These are phyloP conservation scores for Podila verticillata DNA, from an alignment of 192 early-diverging fungal species.

Conservation along the genomic window DNA sequence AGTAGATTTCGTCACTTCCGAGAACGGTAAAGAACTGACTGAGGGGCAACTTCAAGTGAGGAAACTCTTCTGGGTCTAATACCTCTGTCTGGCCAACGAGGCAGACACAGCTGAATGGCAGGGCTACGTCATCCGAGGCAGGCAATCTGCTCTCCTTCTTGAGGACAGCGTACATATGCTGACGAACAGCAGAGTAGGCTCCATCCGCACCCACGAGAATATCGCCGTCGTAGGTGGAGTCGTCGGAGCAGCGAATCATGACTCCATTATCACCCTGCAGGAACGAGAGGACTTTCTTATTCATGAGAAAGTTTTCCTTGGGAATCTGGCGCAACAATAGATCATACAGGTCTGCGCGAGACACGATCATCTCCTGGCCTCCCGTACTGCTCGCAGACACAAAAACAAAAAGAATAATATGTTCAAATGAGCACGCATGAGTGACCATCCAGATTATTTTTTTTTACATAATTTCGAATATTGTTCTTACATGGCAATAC, in stretches of 20 bases:
- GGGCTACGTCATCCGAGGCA: neutral
- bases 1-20: no score
- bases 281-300: neutral
- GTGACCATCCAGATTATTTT: no score
- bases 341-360: neutral
- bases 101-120: neutral
- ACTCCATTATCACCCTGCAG: neutral
- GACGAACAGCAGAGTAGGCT: neutral
- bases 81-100: neutral
- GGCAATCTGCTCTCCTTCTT: neutral
- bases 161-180: neutral
- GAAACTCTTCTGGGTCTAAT: neutral
- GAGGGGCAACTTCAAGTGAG: neutral
- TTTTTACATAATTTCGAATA: no score
- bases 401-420: no score
- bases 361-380: no score
- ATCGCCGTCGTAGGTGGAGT: neutral
- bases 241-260: neutral
- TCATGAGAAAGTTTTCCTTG: neutral
- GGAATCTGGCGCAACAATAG: neutral
- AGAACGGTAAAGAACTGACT: neutral
- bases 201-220: neutral
- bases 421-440: no score
- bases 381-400: no score
- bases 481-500: no score